Evolutionary conservation across 495 filamentous ascomycete species (phyloP), one percentile per base, ranked within the genome.

Genomic region (Xylaria grammica): DNA sequence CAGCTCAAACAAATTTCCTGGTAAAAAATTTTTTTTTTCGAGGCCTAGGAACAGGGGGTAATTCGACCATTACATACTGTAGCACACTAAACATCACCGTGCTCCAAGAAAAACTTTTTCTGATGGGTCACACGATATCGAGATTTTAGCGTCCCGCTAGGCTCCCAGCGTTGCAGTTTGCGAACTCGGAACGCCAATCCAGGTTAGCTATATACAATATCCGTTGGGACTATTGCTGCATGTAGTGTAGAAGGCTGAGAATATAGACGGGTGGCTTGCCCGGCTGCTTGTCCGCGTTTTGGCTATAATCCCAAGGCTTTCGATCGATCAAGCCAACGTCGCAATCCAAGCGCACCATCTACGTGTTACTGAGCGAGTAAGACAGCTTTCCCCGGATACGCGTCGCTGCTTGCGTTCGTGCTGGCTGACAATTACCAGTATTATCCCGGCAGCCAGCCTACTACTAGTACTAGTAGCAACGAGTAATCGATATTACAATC

Each of bases 301-400:
- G 20, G 11, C 27, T 20, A 40, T 10, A n/a, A 17, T 15, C n/a
- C 51, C 34, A 36, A 19, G 24, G 9, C 15, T 40, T 40, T 56
- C 4, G 15, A 40, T n/a, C 34, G n/a, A 20, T 56, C 53, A 27
- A n/a, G 51, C n/a, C n/a, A n/a, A n/a, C n/a, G n/a, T n/a, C n/a
- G n/a, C n/a, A n/a, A n/a, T n/a, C n/a, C n/a, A n/a, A n/a, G n/a
- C n/a, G n/a, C n/a, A n/a, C n/a, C n/a, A n/a, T n/a, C n/a, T n/a
- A n/a, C n/a, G n/a, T n/a, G n/a, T n/a, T n/a, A n/a, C n/a, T n/a
- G n/a, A n/a, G n/a, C n/a, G n/a, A n/a, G n/a, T n/a, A n/a, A n/a
- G n/a, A n/a, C n/a, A n/a, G n/a, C n/a, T 56, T 56, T 56, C 53
- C 34, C 53, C 53, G 53, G 53, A 56, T 19, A 26, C 22, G 20